Percentiles rank a stretch among this genome's conserved stretches.
Evolutionary conservation across 2,329 filamentous ascomycete genomes (phyloP).

Genomic region (Fusarium domesticum): DNA sequence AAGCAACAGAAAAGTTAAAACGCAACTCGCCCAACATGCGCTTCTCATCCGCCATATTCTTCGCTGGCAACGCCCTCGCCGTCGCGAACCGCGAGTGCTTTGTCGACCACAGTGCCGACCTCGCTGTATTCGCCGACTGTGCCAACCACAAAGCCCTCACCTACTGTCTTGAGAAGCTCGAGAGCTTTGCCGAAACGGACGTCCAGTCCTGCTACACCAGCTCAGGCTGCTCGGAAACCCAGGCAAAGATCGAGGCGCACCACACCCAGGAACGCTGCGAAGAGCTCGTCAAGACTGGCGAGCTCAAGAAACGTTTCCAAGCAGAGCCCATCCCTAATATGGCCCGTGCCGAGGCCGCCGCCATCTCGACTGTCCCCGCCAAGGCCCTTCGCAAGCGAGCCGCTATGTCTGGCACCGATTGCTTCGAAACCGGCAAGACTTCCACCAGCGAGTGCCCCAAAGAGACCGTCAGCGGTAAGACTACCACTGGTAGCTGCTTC

Average conservation of each 20-base stretch:
- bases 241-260: slow-evolving; percentile 32
- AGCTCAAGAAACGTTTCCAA: slow-evolving; percentile 32
- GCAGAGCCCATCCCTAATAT: slow-evolving; percentile 20
- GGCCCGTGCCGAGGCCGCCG: slow-evolving; percentile 15
- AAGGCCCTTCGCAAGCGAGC: slow-evolving; percentile 19
- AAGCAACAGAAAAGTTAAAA: not conserved
- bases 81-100: slow-evolving; percentile 40
- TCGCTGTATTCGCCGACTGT: slow-evolving; percentile 43
- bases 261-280: slow-evolving; percentile 34
- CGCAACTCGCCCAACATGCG: slow-evolving; percentile 25
- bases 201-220: slow-evolving; percentile 39
- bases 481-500: slow-evolving; percentile 40
- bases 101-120: slow-evolving; percentile 34
- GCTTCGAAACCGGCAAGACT: slow-evolving; percentile 37
- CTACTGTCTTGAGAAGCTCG: slow-evolving; percentile 40
- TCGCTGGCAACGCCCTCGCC: slow-evolving; percentile 35
- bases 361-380: slow-evolving; percentile 14
- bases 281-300: slow-evolving; percentile 23
- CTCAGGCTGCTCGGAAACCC: slow-evolving; percentile 35
- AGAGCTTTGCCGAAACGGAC: slow-evolving; percentile 31
- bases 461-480: slow-evolving; percentile 36
- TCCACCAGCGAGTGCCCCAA: slow-evolving; percentile 40
- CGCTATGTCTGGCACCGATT: slow-evolving; percentile 27
- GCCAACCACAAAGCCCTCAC: slow-evolving; percentile 42
- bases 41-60: slow-evolving; percentile 34